Evolutionary conservation across 306 rosid species (phyloP), one percentile per base, ranked within the genome.

Genomic region (Luffa acutangula): DNA sequence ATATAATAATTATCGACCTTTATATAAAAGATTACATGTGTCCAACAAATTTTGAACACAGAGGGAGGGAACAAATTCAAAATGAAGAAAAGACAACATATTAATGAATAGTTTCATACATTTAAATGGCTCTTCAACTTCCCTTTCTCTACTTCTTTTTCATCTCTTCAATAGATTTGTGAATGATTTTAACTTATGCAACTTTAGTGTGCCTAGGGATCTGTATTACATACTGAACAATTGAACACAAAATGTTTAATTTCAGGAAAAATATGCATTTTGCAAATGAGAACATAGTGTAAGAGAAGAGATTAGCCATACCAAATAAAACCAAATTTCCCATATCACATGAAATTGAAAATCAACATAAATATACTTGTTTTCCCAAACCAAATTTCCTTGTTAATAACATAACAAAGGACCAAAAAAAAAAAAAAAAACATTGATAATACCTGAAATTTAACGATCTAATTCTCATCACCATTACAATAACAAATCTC

Each of bases 401-500:
- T 8, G 73, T 66, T 5, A 66, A 66, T 17, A 39, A 72, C 9
- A 13, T 20, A 20, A 25, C n/a, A 45, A 21, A 46, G 37, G 17
- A 5, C 0, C 8, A 0, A 4, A 20, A 4, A 7, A 46, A 21
- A 46, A 21, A 70, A 21, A 25, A 2, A 65, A 65, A 20, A 71
- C 49, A 69, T 41, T 42, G 33, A 65, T 42, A 69, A 69, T n/a
- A n/a, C 75, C 36, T 71, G 45, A 71, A 71, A 69, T 9, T 43
- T 71, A 71, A 48, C 43, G 3, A 48, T 70, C 39, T 51, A 74
- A 49, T 21, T 13, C 41, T 59, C 31, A 57, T 77, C 43, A 31
- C 80, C 56, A 43, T 78, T 78, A 53, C 70, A 46, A 46, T 46
- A 48, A 25, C 81, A 78, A 63, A 78, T 31, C 63, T 78, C 75